Evolutionary conservation across 2,329 filamentous ascomycete species (phyloP).

Genomic region (Escovopsis weberi): DNA sequence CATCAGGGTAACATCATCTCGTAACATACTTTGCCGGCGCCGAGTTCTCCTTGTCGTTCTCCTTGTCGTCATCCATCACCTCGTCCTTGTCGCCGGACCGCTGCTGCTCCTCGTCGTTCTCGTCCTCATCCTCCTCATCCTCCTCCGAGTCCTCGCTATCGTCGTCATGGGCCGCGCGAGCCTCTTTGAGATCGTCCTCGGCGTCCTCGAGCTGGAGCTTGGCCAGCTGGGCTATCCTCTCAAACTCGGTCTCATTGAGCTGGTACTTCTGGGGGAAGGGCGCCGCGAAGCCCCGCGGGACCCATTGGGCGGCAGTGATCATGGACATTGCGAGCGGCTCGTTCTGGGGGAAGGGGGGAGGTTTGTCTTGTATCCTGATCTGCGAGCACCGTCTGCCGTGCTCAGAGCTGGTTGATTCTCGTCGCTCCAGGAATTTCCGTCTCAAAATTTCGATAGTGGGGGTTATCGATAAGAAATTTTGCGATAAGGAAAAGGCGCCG

Average conservation of each 20-base stretch:
- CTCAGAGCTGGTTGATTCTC: background rate
- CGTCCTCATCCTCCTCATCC: background rate
- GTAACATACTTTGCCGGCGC: constrained; percentile 25
- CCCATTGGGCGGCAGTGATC: constrained; percentile 66
- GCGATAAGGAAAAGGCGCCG: constrained; percentile 10
- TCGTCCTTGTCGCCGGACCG: constrained; percentile 8
- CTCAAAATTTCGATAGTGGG: constrained; percentile 23
- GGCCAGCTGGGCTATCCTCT: constrained; percentile 59
- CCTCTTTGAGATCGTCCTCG: constrained; percentile 67
- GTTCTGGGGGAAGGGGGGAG: no score
- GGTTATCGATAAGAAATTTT: constrained; percentile 24
- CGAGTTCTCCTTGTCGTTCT: constrained; percentile 6
- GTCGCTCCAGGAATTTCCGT: constrained; percentile 14
- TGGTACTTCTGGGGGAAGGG: constrained; percentile 63
- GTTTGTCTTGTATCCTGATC: constrained; percentile 15
- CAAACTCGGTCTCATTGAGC: constrained; percentile 61
- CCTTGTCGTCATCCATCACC: constrained; percentile 12
- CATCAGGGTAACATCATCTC: background rate
- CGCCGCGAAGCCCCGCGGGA: constrained; percentile 61
- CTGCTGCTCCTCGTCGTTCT: no score
- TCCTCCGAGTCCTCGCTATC: constrained; percentile 9
- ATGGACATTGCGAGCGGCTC: constrained; percentile 41
- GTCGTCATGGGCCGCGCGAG: constrained; percentile 31
- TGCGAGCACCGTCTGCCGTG: constrained; percentile 4
- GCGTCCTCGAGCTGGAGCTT: constrained; percentile 82